phyloP scores from a whole-genome alignment of 169 alveolate genomes.

The Amoebophrya sp. region DNA sequence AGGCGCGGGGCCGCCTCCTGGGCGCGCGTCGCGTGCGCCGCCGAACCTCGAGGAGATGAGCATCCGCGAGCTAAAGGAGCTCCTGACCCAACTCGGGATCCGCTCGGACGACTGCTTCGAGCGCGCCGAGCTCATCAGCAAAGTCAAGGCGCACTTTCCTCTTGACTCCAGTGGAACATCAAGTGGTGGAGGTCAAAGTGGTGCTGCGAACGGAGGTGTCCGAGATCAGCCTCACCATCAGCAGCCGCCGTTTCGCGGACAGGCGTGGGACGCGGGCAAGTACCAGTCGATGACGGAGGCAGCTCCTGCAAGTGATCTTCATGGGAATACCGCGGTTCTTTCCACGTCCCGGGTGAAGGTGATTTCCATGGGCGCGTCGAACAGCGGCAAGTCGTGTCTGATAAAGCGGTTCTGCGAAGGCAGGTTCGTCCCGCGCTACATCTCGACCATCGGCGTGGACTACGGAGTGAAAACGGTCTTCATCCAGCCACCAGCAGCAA shows the following conservation, averaged over 20 bases:
- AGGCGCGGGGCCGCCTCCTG: no score
- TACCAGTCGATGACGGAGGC: neutral
- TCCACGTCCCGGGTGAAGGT: conserved; percentile 41
- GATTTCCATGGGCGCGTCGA: conserved; percentile 58
- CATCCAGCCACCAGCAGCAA: no score
- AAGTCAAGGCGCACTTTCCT: neutral
- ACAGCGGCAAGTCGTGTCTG: conserved; percentile 65
- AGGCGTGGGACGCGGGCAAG: neutral
- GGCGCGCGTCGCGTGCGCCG: neutral
- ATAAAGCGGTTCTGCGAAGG: conserved; percentile 76
- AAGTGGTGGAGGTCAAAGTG: neutral
- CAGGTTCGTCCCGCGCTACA: conserved; percentile 57
- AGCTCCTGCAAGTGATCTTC: no score
- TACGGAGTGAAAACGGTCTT: conserved; percentile 57
- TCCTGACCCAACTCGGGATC: conserved; percentile 36
- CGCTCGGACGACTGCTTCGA: conserved; percentile 47
- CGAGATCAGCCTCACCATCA: no score
- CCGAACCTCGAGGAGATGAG: neutral
- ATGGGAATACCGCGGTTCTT: no score
- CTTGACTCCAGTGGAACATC: neutral
- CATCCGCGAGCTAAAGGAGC: conserved; percentile 36
- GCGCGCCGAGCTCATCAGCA: conserved; percentile 42
- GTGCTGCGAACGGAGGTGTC: no score
- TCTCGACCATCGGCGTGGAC: conserved; percentile 63
- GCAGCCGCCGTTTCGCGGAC: neutral